Conservation (phyloP, 352 stramenopile species). For the Globisporangium recalcitrans region DNA sequence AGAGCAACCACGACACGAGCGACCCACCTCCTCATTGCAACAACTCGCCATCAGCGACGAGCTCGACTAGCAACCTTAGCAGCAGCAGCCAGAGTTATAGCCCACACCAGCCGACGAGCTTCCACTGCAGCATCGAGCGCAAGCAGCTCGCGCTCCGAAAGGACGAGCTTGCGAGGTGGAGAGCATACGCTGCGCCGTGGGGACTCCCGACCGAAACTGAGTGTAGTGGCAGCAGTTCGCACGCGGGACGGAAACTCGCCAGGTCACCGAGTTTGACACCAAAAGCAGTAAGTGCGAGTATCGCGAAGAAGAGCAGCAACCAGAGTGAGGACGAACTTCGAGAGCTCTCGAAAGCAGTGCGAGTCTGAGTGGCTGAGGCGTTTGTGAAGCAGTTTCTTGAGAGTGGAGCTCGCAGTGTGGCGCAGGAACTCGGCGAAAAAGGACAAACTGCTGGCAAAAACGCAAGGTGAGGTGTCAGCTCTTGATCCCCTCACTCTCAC, state of each 20-base stretch:
- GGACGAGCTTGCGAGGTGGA: conserved; percentile 11
- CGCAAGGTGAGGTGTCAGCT: not conserved
- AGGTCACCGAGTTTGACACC: not conserved
- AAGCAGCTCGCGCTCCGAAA: conserved; percentile 10
- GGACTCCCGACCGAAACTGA: not conserved
- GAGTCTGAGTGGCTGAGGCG: not conserved
- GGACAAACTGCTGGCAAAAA: not conserved
- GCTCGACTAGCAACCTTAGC: not conserved
- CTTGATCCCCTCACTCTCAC: too few relatives aligned
- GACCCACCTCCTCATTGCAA: not conserved
- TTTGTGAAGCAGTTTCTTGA: conserved; percentile 2
- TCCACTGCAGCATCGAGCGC: conserved; percentile 11
- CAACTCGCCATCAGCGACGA: not conserved
- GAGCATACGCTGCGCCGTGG: not conserved
- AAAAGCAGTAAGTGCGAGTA: not conserved
- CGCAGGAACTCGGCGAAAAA: not conserved
- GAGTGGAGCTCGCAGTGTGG: not conserved
- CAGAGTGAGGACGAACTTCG: not conserved
- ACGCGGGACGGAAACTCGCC: not conserved
- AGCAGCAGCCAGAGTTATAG: too few relatives aligned
- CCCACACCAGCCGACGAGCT: not conserved
- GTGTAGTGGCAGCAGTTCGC: not conserved
- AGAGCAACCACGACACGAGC: conserved; percentile 9
- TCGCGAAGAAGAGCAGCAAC: not conserved
- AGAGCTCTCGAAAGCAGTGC: not conserved